Evolutionary conservation across 2,329 filamentous ascomycete genomes (phyloP).

Genomic region (Apiospora phragmitis): DNA sequence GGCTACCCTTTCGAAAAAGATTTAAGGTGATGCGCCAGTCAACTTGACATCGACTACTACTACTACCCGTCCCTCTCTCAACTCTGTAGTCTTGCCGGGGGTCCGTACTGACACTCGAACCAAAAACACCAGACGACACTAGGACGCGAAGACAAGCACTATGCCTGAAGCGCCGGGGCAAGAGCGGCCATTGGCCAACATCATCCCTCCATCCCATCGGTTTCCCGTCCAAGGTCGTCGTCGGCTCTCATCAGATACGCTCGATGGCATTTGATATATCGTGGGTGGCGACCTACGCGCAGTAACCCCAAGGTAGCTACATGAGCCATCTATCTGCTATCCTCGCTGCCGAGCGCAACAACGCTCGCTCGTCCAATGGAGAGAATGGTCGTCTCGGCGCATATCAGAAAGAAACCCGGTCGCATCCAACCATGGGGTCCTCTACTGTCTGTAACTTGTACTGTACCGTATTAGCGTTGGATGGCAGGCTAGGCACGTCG

Average conservation of each 20-base stretch:
- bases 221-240: background rate
- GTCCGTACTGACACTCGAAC: background rate
- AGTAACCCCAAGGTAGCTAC: background rate
- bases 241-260: background rate
- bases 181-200: slow-evolving; percentile 1
- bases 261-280: background rate
- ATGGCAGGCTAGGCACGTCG: slow-evolving; percentile 22
- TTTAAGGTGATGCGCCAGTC: slow-evolving; percentile 1
- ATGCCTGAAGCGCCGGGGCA: background rate
- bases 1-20: slow-evolving; percentile 12
- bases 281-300: background rate
- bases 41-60: slow-evolving; percentile 1
- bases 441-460: background rate
- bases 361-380: background rate
- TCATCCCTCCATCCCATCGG: background rate
- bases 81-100: background rate
- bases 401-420: background rate
- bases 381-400: background rate
- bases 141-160: slow-evolving; percentile 5
- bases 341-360: background rate
- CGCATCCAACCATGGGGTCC: background rate
- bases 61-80: slow-evolving; percentile 9
- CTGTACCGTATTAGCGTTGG: slow-evolving; percentile 19
- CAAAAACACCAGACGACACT: background rate
- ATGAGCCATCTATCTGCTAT: background rate